Base-by-base conservation (phyloP, 345 rosid genomes). In the Arabidopsis suecica region DNA sequence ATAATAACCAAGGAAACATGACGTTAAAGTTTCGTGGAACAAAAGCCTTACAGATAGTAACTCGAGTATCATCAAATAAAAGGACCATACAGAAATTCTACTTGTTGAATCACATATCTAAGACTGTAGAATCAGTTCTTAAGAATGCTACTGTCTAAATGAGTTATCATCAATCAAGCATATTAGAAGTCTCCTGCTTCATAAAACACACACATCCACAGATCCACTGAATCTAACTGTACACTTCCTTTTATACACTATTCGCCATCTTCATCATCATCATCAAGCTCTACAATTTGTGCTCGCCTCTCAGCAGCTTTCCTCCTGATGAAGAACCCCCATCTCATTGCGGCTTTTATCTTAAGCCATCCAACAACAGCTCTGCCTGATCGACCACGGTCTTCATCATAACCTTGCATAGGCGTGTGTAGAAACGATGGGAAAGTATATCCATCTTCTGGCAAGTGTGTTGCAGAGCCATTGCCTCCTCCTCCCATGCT, bases 291-390 rank as follows among this genome's bases (percentile, higher is more conserved):
- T 11, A 91, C 93, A 72, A 94, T 74, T 69, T 87, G 98, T 12
- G 98, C 97, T 32, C 97, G 90, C 78, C 91, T 87, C 88, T 94
- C 97, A 8, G 98, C 97, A 13, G 98, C 98, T 85, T 94, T 94
- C 84, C 88, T 94, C 73, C 98, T 81, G 28, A 94, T 84, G 80
- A 90, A 94, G 90, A 94, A 90, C 0, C 98, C 98, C 98, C 98
- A 94, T 69, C 97, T 85, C 98, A 94, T 94, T 7, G 97, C 97
- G 13, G 98, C 98, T 81, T 94, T 94, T 81, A 94, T 90, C 88
- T 94, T 94, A 78, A 94, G 86, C 98, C 98, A 94, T 1, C 98
- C 95, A 9, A 88, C 98, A 54, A 90, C 98, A 40, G 98, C 93
- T 83, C 81, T 91, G 20, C 96, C 96, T 49, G 97, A 74, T 49